These are phyloP conservation scores for Rosa rugosa DNA, from an alignment of 306 rosid species.

Conservation along the genomic window DNA sequence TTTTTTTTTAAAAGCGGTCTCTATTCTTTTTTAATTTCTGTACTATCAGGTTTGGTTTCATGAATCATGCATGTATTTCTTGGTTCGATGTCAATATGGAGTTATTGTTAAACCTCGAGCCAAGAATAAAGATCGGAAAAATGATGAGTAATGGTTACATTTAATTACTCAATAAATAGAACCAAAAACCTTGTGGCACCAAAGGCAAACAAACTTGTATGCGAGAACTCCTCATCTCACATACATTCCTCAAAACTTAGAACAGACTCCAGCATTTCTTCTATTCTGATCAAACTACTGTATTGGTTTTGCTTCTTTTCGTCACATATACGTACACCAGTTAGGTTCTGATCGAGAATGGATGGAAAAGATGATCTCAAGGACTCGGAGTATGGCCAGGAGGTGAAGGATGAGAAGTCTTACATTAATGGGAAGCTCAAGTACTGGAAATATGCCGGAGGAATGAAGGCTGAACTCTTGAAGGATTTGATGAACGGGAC, in stretches of 20 bases:
- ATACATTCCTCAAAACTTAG: not conserved
- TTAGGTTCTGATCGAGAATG: conserved; percentile 19
- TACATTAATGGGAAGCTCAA: conserved; percentile 17
- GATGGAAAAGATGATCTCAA: conserved; percentile 16
- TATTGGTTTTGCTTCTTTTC: not conserved
- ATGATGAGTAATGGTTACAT: not conserved
- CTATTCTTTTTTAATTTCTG: not conserved
- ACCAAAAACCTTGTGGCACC: not conserved
- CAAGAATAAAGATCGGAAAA: not conserved
- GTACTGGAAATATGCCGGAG: not conserved
- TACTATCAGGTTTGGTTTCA: not conserved
- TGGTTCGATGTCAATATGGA: conserved; percentile 1
- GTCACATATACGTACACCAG: not conserved
- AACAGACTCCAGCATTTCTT: not conserved
- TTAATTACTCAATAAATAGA: conserved; percentile 5
- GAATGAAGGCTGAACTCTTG: conserved; percentile 32
- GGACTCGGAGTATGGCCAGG: conserved; percentile 22
- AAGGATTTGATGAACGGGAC: conserved; percentile 41
- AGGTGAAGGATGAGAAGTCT: conserved; percentile 16
- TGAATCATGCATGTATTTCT: not conserved
- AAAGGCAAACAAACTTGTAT: not conserved
- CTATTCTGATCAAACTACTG: not conserved
- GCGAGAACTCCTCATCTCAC: not conserved
- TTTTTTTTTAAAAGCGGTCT: not conserved
- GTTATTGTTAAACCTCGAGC: not conserved